phyloP scores from a whole-genome alignment of 208 protist genomes.

The Wallacemonas sp. region DNA sequence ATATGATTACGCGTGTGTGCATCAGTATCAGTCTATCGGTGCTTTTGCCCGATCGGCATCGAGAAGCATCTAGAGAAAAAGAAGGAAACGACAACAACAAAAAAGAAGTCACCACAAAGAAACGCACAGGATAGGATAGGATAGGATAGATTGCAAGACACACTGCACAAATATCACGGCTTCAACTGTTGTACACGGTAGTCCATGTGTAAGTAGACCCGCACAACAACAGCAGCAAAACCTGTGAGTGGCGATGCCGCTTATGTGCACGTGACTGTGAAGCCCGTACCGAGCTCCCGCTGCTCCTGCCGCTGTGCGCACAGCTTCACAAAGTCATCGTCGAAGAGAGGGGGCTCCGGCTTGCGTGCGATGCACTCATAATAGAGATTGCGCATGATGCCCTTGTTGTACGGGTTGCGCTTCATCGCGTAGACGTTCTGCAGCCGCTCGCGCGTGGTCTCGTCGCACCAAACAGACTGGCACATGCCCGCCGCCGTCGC shows the following conservation, averaged over 20 bases:
- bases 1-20: too few relatives aligned
- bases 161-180: too few relatives aligned
- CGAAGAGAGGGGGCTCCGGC: constrained; percentile 51
- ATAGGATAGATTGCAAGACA: too few relatives aligned
- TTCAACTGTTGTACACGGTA: too few relatives aligned
- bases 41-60: too few relatives aligned
- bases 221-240: too few relatives aligned
- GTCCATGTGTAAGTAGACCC: too few relatives aligned
- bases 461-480: constrained; percentile 27
- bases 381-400: constrained; percentile 52
- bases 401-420: constrained; percentile 69
- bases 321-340: constrained; percentile 71
- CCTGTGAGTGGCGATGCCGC: not conserved
- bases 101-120: too few relatives aligned
- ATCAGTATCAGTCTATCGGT: too few relatives aligned
- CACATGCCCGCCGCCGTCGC: constrained; percentile 42
- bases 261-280: constrained; percentile 35
- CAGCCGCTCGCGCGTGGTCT: constrained; percentile 79
- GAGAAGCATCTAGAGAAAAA: too few relatives aligned
- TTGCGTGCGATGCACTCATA: constrained; percentile 45
- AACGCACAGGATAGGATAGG: too few relatives aligned
- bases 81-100: too few relatives aligned
- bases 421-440: constrained; percentile 65
- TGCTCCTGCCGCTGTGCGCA: constrained; percentile 45
- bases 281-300: constrained; percentile 32